Base-by-base conservation (phyloP, 2,329 filamentous ascomycete species). In the Tolypocladium paradoxum region DNA sequence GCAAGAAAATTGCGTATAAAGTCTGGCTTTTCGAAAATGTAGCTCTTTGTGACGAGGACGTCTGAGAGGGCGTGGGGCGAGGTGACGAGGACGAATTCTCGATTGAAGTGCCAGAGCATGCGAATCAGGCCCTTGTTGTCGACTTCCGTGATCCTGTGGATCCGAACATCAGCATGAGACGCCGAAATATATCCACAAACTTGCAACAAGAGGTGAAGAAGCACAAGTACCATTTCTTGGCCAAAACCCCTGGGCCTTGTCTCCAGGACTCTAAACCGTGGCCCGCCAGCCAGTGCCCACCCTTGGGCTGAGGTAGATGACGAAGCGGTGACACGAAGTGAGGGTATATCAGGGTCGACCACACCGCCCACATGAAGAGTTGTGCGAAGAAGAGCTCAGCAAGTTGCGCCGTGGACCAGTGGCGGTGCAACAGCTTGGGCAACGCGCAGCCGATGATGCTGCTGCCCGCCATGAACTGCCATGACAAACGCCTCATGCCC, bases 1-100 rank as follows among this genome's bases (percentile, higher is more conserved):
- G 95, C 83, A 8, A 96, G 82, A 73, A 88, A 92, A 55, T 88
- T 84, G 68, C 88, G 51, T 3, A 54, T 48, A 24, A 56, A 55
- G 1, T 47, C 16, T 0, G 84, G 83, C 64, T 88, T 88, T 37
- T 74, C 62, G 57, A 86, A 89, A 51, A 84, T 80, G 64, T 89
- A 88, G 57, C 74, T 81, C 55, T 79, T 82, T 8, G 76, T 79
- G 11, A 81, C 78, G 3, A 89, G 72, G 6, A 88, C 75, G 63
- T 89, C 84, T 1, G 77, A 74, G 4, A 88, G 70, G 0, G 77
- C 81, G 65, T 84, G 82, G 8, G 84, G 75, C 7, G 69, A 77
- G 1, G 77, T 81, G 48, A 82, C 61, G 3, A 85, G 56, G 16
- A 87, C 60, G 37, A 81, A 74, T 62, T 85, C 82, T 16, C 71